Evolutionary conservation across 2,329 filamentous ascomycete genomes (phyloP), one percentile per base, ranked within the genome.

Genomic region (Botrytis porri): DNA sequence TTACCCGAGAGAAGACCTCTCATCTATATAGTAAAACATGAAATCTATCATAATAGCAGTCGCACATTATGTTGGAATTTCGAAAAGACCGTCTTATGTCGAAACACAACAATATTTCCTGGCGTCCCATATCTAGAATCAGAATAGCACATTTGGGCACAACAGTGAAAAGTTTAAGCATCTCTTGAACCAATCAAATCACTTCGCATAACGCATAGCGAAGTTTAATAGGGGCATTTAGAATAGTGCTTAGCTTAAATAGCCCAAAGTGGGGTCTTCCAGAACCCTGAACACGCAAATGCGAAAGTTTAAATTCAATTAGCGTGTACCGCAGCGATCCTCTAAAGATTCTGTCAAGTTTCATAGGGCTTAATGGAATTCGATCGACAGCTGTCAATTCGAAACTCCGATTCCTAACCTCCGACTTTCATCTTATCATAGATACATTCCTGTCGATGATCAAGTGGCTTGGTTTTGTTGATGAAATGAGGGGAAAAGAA

Each of bases 21-120:
- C 63, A 39, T 25, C 32, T 66, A 66, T 51, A 66, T 66, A 66
- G 22, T 14, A n/a, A 51, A 3, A 48, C 63, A 39, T 18, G 7
- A 2, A n/a, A 66, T n/a, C n/a, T 43, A 66, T 37, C 43, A 37
- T 66, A 14, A 51, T 51, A 29, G 22, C 16, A n/a, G 48, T 66
- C 63, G 63, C 63, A 66, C 43, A 66, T 66, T 37, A 66, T 66
- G 10, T 66, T 51, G 48, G 12, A 22, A n/a, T 37, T 66, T 45
- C 14, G 63, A 66, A 66, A 66, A 51, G 63, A 48, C 43, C 43
- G 63, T 66, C 12, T 32, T 25, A 51, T 48, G 22, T 66, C 25
- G 43, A 35, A 66, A 35, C 29, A 32, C 29, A 37, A 51, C 12
- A 22, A 12, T 7, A 25, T 25, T 51, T 51, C 43, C 63, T 66